Evolutionary conservation across 2,329 filamentous ascomycete genomes (phyloP).

Genomic region (Epichloe scottii): DNA sequence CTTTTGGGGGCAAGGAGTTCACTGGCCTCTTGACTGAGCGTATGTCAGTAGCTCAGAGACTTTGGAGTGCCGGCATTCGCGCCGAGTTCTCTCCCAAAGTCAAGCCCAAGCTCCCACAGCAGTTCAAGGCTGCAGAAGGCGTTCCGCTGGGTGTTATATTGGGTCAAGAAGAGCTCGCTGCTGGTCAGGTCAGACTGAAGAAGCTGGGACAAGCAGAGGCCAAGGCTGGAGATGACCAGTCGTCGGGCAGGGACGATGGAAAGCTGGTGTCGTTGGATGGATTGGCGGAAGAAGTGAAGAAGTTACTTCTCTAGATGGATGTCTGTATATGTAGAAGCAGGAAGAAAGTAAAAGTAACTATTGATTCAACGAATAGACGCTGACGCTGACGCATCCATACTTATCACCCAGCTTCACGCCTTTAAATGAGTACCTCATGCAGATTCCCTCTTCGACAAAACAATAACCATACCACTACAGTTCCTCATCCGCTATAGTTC

Average conservation of each 20-base stretch:
- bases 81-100: conserved; percentile 83
- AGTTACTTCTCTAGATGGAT: conserved; percentile 8
- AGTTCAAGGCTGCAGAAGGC: conserved; percentile 87
- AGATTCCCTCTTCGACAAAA: too few species aligned
- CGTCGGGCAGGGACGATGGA: conserved; percentile 75
- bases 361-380: not conserved
- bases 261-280: conserved; percentile 55
- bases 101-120: conserved; percentile 76
- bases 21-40: conserved; percentile 70
- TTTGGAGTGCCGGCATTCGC: conserved; percentile 76
- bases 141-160: conserved; percentile 82
- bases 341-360: not conserved
- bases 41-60: conserved; percentile 60
- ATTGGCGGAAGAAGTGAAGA: conserved; percentile 51
- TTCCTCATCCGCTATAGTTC: too few species aligned
- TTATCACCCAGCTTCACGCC: not conserved
- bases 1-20: conserved; percentile 78
- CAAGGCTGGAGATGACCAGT: conserved; percentile 60
- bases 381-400: not conserved
- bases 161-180: conserved; percentile 76
- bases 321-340: too few species aligned
- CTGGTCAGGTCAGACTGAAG: conserved; percentile 81
- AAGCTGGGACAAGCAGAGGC: conserved; percentile 59
- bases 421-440: too few species aligned
- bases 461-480: too few species aligned